Conservation (phyloP, 306 rosid genomes). For the Quercus cerris region DNA sequence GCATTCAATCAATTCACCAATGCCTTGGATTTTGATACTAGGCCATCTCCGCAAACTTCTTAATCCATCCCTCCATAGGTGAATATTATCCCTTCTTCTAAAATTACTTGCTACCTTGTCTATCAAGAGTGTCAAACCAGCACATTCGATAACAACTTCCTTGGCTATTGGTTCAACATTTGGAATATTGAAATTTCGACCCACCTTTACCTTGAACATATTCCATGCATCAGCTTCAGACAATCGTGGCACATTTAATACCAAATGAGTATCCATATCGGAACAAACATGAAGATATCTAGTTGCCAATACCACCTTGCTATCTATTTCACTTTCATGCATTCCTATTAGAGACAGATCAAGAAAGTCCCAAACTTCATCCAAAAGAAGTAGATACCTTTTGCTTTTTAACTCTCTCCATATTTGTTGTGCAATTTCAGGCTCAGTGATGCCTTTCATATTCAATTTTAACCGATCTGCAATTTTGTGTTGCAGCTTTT, state of each 20-base stretch:
- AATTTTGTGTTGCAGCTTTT: neutral
- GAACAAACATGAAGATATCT: neutral
- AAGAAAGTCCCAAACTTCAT: constrained; percentile 2
- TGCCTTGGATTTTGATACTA: neutral
- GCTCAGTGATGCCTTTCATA: neutral
- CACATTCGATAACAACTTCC: constrained; percentile 18
- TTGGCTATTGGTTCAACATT: constrained; percentile 17
- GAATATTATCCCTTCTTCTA: neutral
- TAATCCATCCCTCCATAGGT: constrained; percentile 22
- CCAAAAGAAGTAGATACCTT: constrained; percentile 28
- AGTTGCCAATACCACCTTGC: constrained; percentile 28
- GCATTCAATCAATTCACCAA: neutral
- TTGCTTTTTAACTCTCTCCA: neutral
- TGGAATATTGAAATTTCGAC: neutral
- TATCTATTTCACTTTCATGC: neutral
- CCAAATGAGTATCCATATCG: neutral
- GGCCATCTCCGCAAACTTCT: constrained; percentile 19
- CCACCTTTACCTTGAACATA: constrained; percentile 21
- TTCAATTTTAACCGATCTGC: neutral
- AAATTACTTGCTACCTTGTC: constrained; percentile 25
- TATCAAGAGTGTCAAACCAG: constrained; percentile 31
- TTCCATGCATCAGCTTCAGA: constrained; percentile 25
- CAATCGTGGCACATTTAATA: neutral
- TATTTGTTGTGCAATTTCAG: constrained; percentile 15
- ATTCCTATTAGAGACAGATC: constrained; percentile 20